Conservation (phyloP, 768 basidiomycete genomes). For the Cystobasidiopsis lactophilus region DNA sequence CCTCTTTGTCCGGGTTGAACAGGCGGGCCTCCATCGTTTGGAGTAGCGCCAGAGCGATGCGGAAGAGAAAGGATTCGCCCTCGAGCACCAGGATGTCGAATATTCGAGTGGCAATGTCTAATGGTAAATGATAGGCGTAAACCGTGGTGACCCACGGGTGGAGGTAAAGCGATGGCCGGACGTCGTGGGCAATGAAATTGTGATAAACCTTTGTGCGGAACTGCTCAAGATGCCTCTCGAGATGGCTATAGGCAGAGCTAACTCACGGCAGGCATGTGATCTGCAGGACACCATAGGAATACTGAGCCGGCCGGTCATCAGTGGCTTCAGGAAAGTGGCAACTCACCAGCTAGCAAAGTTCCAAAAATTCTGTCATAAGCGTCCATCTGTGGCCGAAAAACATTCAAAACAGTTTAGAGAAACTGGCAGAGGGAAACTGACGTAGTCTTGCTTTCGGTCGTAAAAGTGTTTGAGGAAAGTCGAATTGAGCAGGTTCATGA, state of each 20-base stretch:
- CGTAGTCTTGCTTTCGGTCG: constrained; percentile 47
- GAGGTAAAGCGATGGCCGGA: constrained; percentile 65
- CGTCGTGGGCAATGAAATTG: constrained; percentile 82
- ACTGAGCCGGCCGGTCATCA: too few relatives aligned
- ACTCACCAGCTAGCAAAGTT: constrained; percentile 67
- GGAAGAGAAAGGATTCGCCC: constrained; percentile 74
- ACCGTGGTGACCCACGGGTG: constrained; percentile 59
- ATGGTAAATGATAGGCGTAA: constrained; percentile 67
- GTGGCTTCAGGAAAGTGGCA: too few relatives aligned
- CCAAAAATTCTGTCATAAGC: constrained; percentile 88
- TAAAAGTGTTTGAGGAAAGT: constrained; percentile 71
- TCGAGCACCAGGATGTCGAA: constrained; percentile 77
- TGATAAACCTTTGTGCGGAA: constrained; percentile 46
- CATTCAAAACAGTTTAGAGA: neutral
- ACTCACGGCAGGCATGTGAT: constrained; percentile 69
- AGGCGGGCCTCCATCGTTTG: constrained; percentile 62
- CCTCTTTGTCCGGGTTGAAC: constrained; percentile 66
- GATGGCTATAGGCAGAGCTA: too few relatives aligned
- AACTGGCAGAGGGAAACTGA: constrained; percentile 30
- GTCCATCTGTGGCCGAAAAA: constrained; percentile 38
- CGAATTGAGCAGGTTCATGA: constrained; percentile 66
- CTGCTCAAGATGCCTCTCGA: neutral
- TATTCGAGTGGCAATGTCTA: constrained; percentile 67
- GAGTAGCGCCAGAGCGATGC: constrained; percentile 57
- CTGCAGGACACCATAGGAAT: too few relatives aligned